Conservation (phyloP, 495 filamentous ascomycete genomes). For the Geopyxis carbonaria region DNA sequence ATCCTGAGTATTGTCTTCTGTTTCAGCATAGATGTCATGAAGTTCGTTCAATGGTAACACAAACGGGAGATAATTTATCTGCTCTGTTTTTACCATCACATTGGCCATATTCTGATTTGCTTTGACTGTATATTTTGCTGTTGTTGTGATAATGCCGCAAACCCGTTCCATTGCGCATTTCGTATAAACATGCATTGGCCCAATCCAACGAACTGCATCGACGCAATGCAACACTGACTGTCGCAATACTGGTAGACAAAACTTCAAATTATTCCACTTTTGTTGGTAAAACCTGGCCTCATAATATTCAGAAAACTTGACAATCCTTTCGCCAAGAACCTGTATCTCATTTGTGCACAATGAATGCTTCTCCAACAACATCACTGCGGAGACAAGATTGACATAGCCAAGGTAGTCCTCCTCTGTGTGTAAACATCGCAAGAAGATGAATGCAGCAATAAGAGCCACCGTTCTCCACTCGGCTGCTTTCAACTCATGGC, state of each 20-base stretch:
- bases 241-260: too few species aligned
- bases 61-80: neutral
- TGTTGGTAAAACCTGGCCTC: conserved; percentile 3
- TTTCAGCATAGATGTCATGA: too few species aligned
- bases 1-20: too few species aligned
- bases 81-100: neutral
- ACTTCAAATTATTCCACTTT: conserved; percentile 1
- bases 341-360: neutral
- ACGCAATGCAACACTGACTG: conserved; percentile 4
- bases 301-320: conserved; percentile 5
- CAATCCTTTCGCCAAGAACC: neutral
- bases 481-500: conserved; percentile 6
- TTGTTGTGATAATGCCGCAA: conserved; percentile 7
- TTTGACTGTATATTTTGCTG: conserved; percentile 1
- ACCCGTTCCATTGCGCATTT: conserved; percentile 10
- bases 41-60: too few species aligned
- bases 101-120: conserved; percentile 8
- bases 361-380: neutral
- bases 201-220: neutral
- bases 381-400: conserved; percentile 5
- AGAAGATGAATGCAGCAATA: neutral
- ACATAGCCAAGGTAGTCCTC: conserved; percentile 7
- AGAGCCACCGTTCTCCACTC: conserved; percentile 9
- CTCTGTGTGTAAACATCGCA: too few species aligned
- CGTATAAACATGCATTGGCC: conserved; percentile 7